Conservation (phyloP, 2,329 filamentous ascomycete genomes). For the Stagonosporopsis tanaceti region DNA sequence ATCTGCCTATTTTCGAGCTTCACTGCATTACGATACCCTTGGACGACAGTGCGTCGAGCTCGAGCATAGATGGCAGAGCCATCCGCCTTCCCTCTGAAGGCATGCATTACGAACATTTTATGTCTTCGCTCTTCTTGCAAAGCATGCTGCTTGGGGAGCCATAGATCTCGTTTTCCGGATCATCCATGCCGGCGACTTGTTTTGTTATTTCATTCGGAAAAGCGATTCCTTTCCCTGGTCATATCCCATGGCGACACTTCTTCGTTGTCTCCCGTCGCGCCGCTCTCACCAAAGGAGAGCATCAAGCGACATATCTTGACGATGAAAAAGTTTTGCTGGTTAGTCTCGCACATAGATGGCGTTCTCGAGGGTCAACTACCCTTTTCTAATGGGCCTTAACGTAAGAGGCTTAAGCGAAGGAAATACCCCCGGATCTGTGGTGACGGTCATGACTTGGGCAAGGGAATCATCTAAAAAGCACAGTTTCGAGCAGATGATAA, state of each 20-base stretch:
- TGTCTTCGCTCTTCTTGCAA: slow-evolving; percentile 47
- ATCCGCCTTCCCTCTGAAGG: slow-evolving; percentile 40
- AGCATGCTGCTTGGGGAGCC: slow-evolving; percentile 52
- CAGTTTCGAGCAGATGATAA: slow-evolving; percentile 43
- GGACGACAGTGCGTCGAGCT: slow-evolving; percentile 47
- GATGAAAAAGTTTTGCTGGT: slow-evolving; percentile 45
- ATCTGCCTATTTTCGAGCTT: slow-evolving; percentile 52
- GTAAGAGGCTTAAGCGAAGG: slow-evolving; percentile 41
- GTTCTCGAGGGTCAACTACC: slow-evolving; percentile 45
- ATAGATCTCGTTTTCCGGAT: slow-evolving; percentile 53
- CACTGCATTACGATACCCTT: slow-evolving; percentile 50
- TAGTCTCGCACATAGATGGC: slow-evolving; percentile 50
- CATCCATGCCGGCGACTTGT: slow-evolving; percentile 47
- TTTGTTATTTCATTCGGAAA: slow-evolving; percentile 46
- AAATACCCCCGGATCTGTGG: slow-evolving; percentile 45
- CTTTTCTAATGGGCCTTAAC: slow-evolving; percentile 40
- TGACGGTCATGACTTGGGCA: slow-evolving; percentile 46
- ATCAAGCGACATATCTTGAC: slow-evolving; percentile 39
- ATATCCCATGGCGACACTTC: slow-evolving; percentile 39
- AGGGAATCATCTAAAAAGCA: slow-evolving; percentile 50
- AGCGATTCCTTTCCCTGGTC: slow-evolving; percentile 52
- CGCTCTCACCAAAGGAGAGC: slow-evolving; percentile 36
- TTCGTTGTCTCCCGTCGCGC: slow-evolving; percentile 42
- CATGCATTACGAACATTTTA: slow-evolving; percentile 52
- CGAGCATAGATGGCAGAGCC: slow-evolving; percentile 48